These are phyloP conservation scores for Calonectria henricotiae DNA, from an alignment of 2,329 filamentous ascomycete species.

Conservation along the genomic window DNA sequence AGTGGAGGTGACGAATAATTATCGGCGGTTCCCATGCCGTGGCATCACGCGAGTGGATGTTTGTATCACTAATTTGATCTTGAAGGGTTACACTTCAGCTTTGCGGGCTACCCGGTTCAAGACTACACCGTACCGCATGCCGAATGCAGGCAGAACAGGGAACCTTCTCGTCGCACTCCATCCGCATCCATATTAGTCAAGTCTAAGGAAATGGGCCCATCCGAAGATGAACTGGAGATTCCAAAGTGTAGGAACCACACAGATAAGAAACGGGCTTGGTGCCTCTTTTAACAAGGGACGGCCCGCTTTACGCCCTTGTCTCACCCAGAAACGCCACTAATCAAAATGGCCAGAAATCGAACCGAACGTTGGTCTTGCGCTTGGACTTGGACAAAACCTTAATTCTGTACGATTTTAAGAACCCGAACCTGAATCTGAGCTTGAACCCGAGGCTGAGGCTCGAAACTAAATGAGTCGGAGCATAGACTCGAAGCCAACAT, in stretches of 20 bases:
- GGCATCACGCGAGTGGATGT: neutral
- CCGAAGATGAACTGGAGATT: conserved; percentile 7
- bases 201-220: neutral
- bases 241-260: neutral
- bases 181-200: neutral
- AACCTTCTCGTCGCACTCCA: conserved; percentile 5
- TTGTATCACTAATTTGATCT: neutral
- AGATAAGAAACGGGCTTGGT: neutral
- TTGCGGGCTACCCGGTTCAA: neutral
- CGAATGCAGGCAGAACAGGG: conserved; percentile 6
- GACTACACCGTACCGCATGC: neutral
- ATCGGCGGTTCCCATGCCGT: neutral
- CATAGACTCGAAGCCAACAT: neutral
- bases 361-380: neutral
- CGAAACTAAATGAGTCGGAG: neutral
- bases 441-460: neutral
- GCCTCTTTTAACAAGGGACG: neutral
- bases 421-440: conserved; percentile 6
- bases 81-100: neutral
- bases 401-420: neutral
- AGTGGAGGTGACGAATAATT: neutral
- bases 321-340: conserved; percentile 8
- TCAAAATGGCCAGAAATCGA: neutral
- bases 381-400: conserved; percentile 1
- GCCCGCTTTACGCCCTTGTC: neutral